These are phyloP conservation scores for Tolypocladium tundrense DNA, from an alignment of 2,329 filamentous ascomycete species.

Conservation along the genomic window DNA sequence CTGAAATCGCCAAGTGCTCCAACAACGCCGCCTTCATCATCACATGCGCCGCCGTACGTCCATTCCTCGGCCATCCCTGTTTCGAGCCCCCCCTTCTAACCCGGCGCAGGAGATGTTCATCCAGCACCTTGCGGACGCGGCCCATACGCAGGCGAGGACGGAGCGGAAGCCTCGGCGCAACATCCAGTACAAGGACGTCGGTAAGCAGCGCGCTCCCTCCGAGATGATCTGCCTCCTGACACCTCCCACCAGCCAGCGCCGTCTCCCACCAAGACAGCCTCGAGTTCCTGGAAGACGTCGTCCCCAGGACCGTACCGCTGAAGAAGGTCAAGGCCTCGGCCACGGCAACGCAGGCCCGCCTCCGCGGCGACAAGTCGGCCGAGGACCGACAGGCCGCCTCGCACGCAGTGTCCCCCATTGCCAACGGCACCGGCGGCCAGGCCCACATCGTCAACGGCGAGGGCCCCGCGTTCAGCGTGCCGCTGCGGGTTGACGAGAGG, in stretches of 20 bases:
- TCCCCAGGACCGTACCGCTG: slow-evolving; percentile 76
- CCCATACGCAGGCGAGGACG: slow-evolving; percentile 78
- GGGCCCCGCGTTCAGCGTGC: slow-evolving; percentile 9
- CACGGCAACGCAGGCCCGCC: slow-evolving; percentile 35
- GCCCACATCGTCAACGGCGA: slow-evolving; percentile 20
- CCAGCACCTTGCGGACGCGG: slow-evolving; percentile 77
- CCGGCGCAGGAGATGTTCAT: slow-evolving; percentile 79
- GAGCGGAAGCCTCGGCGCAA: slow-evolving; percentile 89
- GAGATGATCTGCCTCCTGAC: slow-evolving; percentile 1
- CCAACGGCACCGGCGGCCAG: slow-evolving; percentile 17
- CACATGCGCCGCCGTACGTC: slow-evolving; percentile 69
- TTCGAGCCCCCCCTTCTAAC: slow-evolving; percentile 1
- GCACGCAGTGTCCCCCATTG: slow-evolving; percentile 12
- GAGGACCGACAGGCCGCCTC: slow-evolving; percentile 12
- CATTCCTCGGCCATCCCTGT: background rate
- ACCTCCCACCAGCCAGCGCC: slow-evolving; percentile 53
- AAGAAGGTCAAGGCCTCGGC: slow-evolving; percentile 64
- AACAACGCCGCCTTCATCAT: slow-evolving; percentile 93
- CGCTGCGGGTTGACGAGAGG: slow-evolving; percentile 12
- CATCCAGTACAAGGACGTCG: slow-evolving; percentile 91
- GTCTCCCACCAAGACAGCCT: slow-evolving; percentile 85
- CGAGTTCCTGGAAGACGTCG: slow-evolving; percentile 85
- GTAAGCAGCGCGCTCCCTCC: slow-evolving; percentile 31
- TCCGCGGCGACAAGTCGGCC: slow-evolving; percentile 27
- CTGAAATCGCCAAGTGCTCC: slow-evolving; percentile 76